Evolutionary conservation across 208 protist genomes (phyloP).

Genomic region (Borovskyia barvae): DNA sequence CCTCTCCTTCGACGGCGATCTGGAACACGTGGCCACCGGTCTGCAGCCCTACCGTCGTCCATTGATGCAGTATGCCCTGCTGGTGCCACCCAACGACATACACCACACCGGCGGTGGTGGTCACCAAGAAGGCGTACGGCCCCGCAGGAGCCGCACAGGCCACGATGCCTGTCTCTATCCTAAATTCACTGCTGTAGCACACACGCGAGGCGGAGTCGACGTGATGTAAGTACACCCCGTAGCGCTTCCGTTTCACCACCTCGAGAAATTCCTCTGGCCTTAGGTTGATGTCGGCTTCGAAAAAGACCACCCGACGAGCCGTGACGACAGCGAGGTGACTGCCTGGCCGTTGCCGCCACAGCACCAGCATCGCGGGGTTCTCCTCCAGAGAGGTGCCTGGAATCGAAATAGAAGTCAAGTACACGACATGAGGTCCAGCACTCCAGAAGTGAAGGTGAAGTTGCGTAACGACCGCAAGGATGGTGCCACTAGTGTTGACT

Average conservation of each 20-base stretch:
- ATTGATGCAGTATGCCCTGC: conserved; percentile 47
- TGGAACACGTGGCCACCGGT: conserved; percentile 18
- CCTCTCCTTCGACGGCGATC: not conserved
- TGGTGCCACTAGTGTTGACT: conserved; percentile 31
- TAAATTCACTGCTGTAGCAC: conserved; percentile 31
- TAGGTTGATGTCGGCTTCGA: conserved; percentile 29
- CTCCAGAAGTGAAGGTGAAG: conserved; percentile 64
- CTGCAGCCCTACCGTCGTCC: conserved; percentile 35
- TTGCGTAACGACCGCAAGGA: conserved; percentile 51
- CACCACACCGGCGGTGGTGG: conserved; percentile 59
- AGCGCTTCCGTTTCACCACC: conserved; percentile 1
- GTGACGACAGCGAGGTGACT: conserved; percentile 60
- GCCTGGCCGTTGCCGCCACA: conserved; percentile 54
- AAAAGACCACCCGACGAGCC: conserved; percentile 53
- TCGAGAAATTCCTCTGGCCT: conserved; percentile 6
- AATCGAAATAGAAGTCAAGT: conserved; percentile 44
- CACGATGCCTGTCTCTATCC: conserved; percentile 42
- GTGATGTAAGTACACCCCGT: conserved; percentile 20
- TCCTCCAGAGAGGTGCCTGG: conserved; percentile 37
- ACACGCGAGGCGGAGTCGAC: conserved; percentile 34
- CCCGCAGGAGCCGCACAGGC: conserved; percentile 34
- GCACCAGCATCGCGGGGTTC: conserved; percentile 42
- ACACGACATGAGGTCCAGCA: conserved; percentile 22
- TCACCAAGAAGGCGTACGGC: conserved; percentile 53
- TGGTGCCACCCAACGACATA: conserved; percentile 61